Base-by-base conservation (phyloP, 2,329 filamentous ascomycete species). In the Lomentospora prolificans region DNA sequence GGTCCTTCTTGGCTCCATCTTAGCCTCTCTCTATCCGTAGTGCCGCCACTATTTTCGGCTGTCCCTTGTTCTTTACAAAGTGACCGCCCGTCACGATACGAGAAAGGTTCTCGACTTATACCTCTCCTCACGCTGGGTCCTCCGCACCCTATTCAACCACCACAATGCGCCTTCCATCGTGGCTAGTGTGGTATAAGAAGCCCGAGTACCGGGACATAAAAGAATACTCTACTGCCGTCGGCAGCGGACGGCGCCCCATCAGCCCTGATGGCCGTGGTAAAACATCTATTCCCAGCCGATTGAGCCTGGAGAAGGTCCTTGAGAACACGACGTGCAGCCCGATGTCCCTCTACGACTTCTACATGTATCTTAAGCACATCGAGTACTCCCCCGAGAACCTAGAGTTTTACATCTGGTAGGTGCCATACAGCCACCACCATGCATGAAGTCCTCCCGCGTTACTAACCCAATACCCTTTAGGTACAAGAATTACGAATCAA, bases 321-420 rank as follows among this genome's bases (percentile, higher is more conserved):
- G 70, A 69, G 24, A 77, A 77, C 64, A 70, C 72, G 63, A 76
- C 74, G 31, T 76, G 74, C 59, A 74, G 71, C 53, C 74, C 74
- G 3, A 75, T 76, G 73, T 75, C 72, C 0, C 62, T 76, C 8
- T 75, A 75, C 57, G 74, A 77, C 63, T 77, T 77, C 53, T 76
- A 75, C 63, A 75, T 76, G 72, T 77, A 76, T 57, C 65, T 77
- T 51, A 75, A 75, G 62, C 70, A 76, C 60, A 75, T 77, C 51
- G 74, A 77, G 61, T 72, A 68, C 63, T 76, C 73, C 1, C 65
- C 72, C 0, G 74, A 77, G 64, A 77, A 77, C 59, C 68, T 77
- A 7, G 74, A 77, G 62, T 77, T 76, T 57, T 76, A 74, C 59
- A 66, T 76, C 39, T 77, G 74, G 74, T 76, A 63, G 25, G 67